Base-by-base conservation (phyloP, 164 flowering plant species). In the Magnolia changhungtana region DNA sequence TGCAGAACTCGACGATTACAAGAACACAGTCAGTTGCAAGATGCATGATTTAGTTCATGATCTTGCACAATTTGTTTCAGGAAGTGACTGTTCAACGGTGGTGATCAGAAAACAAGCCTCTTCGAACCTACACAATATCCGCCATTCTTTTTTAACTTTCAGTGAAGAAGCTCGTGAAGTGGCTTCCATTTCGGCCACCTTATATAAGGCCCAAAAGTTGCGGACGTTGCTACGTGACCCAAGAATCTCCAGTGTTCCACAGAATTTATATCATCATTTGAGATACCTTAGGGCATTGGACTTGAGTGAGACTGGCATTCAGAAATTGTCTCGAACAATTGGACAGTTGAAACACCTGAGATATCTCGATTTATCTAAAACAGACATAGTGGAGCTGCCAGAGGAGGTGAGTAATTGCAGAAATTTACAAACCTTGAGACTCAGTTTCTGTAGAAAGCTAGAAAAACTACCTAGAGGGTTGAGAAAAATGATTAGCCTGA, bases 1-100 rank as follows among this genome's bases (percentile, higher is more conserved):
- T 20, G n/a, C 52, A 2, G 16, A 4, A 8, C 63, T 1, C 19
- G 65, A 77, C 21, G n/a, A n/a, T 18, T 10, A 50, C 45, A 13
- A 23, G 1, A 16, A 70, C 23, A 58, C 29, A 14, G 20, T 59
- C 3, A 3, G 10, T 1, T 75, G 72, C 55, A 67, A 68, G 72
- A 50, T 75, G 77, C 77, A 75, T 23, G 77, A 68, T 23, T 19
- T 67, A 67, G 45, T 75, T 18, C 77, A 75, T 19, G 72, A 69
- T 68, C 31, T 71, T 5, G 59, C 63, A 11, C 21, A 20, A 71
- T 71, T 20, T 71, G 45, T 71, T 51, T 1, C 11, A 27, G 67
- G 61, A 27, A 29, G 50, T 68, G 71, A 65, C 29, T 65, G 21
- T 21, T n/a, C 13, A 18, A 65, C 1, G 3, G 21, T 65, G 68